Base-by-base conservation (phyloP, 2,329 filamentous ascomycete species). In the Ambrosiella cleistominuta region DNA sequence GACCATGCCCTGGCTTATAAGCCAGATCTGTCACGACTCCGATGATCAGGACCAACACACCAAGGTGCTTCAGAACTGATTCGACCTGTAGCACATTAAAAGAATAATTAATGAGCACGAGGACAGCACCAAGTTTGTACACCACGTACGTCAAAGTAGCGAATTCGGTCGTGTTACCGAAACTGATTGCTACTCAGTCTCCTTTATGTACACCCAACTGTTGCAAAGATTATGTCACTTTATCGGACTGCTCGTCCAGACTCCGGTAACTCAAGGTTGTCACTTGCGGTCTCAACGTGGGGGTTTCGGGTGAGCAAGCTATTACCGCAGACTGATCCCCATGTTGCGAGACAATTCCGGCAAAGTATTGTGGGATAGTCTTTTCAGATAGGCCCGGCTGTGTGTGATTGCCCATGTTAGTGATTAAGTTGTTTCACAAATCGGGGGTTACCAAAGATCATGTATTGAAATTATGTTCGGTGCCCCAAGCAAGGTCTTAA, bases 81-180 rank as follows among this genome's bases (percentile, higher is more conserved):
- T 80, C 74, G 7, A 97, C 81, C 72, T 97, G 93, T 4, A 73
- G 69, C 2, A 80, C 75, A 64, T 88, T 95, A 74, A 97, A 97
- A 1, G 81, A 84, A 17, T 90, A 91, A 68, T 98, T 97, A 27
- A 97, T 72, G 0, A 91, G 93, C n/a, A 95, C 90, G 62, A 97
- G 74, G 55, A 97, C 80, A 27, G 88, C 91, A n/a, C 93, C 93
- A 8, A 97, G 77, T 70, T 97, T 97, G 74, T 91, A 95, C 57
- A 93, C 69, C 0, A 90, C 90, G 70, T 97, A 97, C 5, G 85
- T 91, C 17, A 93, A 77, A 54, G 84, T 83, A 2, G 87, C 88
- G 67, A 88, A 91, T 69, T 95, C 89, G 64, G 84, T 74, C 47
- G 82, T 83, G 69, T 95, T 97, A 13, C 91, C 91, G 56, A 96